Conservation (phyloP, 2,329 filamentous ascomycete species). For the Alternaria sp. region DNA sequence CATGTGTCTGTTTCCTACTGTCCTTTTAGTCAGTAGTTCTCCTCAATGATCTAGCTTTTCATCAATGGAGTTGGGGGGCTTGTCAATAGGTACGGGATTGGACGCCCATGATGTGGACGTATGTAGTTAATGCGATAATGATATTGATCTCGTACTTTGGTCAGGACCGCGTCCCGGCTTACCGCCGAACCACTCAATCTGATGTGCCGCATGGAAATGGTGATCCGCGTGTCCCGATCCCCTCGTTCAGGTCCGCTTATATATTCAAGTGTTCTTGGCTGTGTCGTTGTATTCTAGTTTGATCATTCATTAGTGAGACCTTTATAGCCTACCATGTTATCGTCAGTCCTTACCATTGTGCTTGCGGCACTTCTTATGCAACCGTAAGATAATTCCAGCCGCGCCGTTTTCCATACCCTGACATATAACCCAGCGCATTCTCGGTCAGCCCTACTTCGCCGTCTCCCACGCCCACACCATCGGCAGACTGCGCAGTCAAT, state of each 20-base stretch:
- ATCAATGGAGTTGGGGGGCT: constrained; percentile 24
- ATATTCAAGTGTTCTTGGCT: background rate
- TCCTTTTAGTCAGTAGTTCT: constrained; percentile 12
- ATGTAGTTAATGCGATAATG: constrained; percentile 20
- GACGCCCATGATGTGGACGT: constrained; percentile 8
- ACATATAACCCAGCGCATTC: background rate
- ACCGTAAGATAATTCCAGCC: background rate
- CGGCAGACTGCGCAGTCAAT: constrained; percentile 25
- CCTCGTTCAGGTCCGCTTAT: background rate
- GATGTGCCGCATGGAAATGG: background rate
- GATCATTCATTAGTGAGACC: background rate
- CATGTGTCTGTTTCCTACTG: constrained; percentile 10
- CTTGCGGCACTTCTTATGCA: constrained; percentile 5
- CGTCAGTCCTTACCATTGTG: background rate
- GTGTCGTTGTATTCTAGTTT: background rate
- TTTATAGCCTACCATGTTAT: background rate
- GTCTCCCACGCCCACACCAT: constrained; percentile 1
- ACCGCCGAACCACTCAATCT: constrained; percentile 7
- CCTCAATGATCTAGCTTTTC: constrained; percentile 11
- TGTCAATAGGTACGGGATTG: constrained; percentile 12
- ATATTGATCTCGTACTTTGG: constrained; percentile 9
- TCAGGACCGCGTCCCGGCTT: constrained; percentile 1
- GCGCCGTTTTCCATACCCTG: background rate
- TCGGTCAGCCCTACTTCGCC: background rate
- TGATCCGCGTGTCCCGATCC: background rate